Evolutionary conservation across 1,284 basidiomycete genomes (phyloP).

Genomic region (Naganishia cerealis): DNA sequence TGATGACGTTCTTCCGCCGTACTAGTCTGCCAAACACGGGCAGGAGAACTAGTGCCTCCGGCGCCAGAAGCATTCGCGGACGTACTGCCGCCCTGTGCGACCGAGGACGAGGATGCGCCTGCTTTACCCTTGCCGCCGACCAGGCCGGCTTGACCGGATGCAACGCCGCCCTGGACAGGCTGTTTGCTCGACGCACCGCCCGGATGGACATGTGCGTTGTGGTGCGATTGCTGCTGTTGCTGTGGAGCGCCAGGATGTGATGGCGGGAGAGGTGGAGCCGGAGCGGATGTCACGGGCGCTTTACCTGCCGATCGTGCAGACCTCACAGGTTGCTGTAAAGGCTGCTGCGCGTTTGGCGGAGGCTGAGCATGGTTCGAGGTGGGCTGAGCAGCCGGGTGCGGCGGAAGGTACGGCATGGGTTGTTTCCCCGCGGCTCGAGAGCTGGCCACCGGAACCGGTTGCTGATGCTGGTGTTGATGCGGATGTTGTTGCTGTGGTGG

Average conservation of each 20-base stretch:
- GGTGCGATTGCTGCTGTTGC: conserved; percentile 39
- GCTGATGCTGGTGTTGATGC: conserved; percentile 39
- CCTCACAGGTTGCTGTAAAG: conserved; percentile 51
- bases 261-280: conserved; percentile 65
- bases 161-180: conserved; percentile 60
- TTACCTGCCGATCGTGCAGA: conserved; percentile 56
- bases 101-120: conserved; percentile 29
- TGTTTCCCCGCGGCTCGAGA: conserved; percentile 74
- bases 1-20: conserved; percentile 88
- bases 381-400: conserved; percentile 35
- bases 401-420: conserved; percentile 61
- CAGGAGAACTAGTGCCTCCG: conserved; percentile 46
- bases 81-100: conserved; percentile 34
- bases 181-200: conserved; percentile 65
- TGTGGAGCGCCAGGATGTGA: background rate
- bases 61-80: conserved; percentile 46
- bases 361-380: conserved; percentile 21
- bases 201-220: conserved; percentile 59
- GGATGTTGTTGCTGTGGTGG: conserved; percentile 38
- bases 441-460: conserved; percentile 53
- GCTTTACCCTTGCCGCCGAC: conserved; percentile 32
- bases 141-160: conserved; percentile 54
- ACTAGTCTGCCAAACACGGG: conserved; percentile 79
- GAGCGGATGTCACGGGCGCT: conserved; percentile 59
- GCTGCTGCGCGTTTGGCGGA: conserved; percentile 41